Percentiles rank a stretch among this genome's conserved stretches.
Conservation (phyloP, 306 rosid species). For the Prinsepia uniflora region DNA sequence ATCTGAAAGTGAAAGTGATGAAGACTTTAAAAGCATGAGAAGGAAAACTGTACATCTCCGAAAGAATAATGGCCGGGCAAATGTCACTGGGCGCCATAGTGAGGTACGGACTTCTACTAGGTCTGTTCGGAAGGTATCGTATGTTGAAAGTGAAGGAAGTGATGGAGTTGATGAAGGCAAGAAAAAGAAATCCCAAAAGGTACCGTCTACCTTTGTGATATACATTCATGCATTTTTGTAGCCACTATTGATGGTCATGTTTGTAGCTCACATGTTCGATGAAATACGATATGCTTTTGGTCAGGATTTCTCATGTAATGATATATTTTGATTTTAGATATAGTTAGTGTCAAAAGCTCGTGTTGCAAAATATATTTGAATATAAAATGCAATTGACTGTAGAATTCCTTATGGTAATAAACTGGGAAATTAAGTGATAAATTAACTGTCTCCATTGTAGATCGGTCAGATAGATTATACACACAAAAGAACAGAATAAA, state of each 20-base stretch:
- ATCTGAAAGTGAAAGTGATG: conserved; percentile 68
- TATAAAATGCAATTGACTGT: neutral
- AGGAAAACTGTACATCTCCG: conserved; percentile 53
- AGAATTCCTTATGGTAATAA: neutral
- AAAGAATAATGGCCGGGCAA: conserved; percentile 54
- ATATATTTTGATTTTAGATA: neutral
- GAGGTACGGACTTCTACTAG: conserved; percentile 91
- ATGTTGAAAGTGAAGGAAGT: conserved; percentile 97
- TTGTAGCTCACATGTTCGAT: conserved; percentile 16
- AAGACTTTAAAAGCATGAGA: conserved; percentile 55
- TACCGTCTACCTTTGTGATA: conserved; percentile 27
- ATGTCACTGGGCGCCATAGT: conserved; percentile 43
- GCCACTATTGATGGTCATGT: conserved; percentile 3
- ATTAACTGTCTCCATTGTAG: neutral
- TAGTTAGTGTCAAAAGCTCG: neutral
- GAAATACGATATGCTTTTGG: neutral
- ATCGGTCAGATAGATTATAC: neutral
- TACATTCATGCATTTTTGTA: conserved; percentile 1
- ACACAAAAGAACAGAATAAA: neutral
- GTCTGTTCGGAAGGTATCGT: conserved; percentile 90
- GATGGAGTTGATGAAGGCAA: conserved; percentile 88
- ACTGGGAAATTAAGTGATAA: neutral
- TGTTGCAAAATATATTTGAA: neutral
- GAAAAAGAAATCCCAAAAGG: conserved; percentile 88
- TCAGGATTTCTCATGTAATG: conserved; percentile 1